phyloP scores from a whole-genome alignment of 1,139 yeast genomes.

The Yarrowia galli region DNA sequence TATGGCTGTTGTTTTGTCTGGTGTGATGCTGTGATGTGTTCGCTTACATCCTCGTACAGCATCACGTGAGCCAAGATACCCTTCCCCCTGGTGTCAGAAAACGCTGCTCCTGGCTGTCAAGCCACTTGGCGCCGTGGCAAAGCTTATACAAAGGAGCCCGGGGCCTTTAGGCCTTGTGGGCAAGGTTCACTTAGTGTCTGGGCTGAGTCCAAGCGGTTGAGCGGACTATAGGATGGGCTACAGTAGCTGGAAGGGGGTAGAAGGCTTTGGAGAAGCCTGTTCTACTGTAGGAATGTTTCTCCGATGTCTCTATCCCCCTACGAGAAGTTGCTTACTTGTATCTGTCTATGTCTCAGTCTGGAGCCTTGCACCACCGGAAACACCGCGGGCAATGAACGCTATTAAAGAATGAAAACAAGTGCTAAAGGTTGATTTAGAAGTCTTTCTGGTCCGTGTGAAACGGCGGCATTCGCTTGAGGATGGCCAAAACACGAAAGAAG shows the following conservation, averaged over 20 bases:
- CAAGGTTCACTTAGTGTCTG: not conserved
- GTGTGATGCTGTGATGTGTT: not conserved
- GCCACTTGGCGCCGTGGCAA: constrained; percentile 9
- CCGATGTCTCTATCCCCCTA: no score
- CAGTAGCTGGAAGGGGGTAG: no score
- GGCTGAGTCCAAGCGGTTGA: not conserved
- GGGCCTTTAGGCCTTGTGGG: not conserved
- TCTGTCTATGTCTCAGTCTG: not conserved
- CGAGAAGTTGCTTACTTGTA: no score
- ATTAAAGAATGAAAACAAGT: not conserved
- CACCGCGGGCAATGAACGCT: not conserved
- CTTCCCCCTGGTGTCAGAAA: not conserved
- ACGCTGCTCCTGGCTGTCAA: not conserved
- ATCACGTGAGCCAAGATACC: not conserved
- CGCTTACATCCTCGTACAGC: no score
- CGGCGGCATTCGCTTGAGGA: not conserved
- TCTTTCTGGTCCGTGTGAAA: not conserved
- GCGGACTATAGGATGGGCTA: no score
- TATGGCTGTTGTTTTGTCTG: not conserved
- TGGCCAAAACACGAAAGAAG: no score
- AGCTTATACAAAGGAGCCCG: not conserved
- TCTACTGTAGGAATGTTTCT: no score
- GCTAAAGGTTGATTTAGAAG: not conserved
- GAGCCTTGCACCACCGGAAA: no score
- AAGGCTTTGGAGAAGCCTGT: no score